Base-by-base conservation (phyloP, 495 filamentous ascomycete genomes). In the Platismatia glauca region DNA sequence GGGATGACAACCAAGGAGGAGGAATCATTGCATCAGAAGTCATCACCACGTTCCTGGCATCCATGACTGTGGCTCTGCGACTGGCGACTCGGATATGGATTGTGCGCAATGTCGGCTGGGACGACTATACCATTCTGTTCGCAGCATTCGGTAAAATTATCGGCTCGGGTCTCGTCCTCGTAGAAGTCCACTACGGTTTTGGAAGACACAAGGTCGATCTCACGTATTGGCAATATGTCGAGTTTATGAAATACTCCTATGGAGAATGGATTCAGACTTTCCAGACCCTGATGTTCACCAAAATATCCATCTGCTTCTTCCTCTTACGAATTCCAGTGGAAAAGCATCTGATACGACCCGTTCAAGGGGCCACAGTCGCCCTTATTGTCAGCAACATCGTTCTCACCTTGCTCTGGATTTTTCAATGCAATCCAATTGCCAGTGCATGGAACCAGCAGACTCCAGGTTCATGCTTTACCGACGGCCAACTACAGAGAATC, bases 201-300 rank as follows among this genome's bases (percentile, higher is more conserved):
- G 66, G 66, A 13, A 60, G 66, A 58, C 66, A 50, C 8, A 24
- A 33, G 8, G 57, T 46, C 34, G 60, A 63, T 29, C 52, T 68
- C 18, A 57, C 18, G 24, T 4, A 60, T 27, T 46, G 33, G 34
- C 63, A 68, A 41, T 53, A 34, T n/a, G 34, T 43, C 7, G 59
- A 68, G 24, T 60, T 60, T 41, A 13, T 24, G 44, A 68, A 66
- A 53, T 66, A 63, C 41, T 24, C 57, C 9, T 68, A 58, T 24
- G 66, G 59, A 24, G 57, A 68, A 31, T 68, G 66, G 63, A 59
- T 68, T 8, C 63, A 67, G 55, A 67, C 64, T 2, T 69, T 69
- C 24, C 31, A 37, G 24, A 68, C 67, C 0, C 43, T 68, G 5
- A 68, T 55, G 43, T 66, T 66, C 22, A 66, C 60, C 20, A 66